Evolutionary conservation across 1,284 basidiomycete species (phyloP), one percentile per base, ranked within the genome.

Genomic region (Irpex rosettiformis): DNA sequence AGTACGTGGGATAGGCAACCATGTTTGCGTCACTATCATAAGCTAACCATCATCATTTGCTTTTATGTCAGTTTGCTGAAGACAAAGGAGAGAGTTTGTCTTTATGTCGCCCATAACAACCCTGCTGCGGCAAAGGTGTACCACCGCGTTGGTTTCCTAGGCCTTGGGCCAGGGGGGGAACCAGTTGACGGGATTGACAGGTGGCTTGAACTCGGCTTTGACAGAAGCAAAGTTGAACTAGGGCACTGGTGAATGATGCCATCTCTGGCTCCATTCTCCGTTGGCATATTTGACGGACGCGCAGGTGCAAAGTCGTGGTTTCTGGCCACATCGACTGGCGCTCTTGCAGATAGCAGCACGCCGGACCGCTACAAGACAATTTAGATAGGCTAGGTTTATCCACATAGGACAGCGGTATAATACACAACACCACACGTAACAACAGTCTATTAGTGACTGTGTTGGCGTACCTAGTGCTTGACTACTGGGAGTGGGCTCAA

Each of bases 191-290:
- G 75, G 10, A 78, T 82, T 5, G 80, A 85, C 51, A 71, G 70
- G 6, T 88, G 84, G 84, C 66, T 83, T 3, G 86, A 89, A 61
- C 70, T 84, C 57, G 86, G 85, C 0, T 86, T 87, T 62, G 81
- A 86, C 65, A 75, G 69, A 6, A 57, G 62, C 1, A 58, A 69
- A 53, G 80, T 86, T 13, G 62, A 72, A 1, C 75, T 85, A 6
- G 85, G 85, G 0, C 84, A 85, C 65, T 88, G 85, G 85, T 88
- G 57, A 60, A 54, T 24, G 43, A 37, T 37, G 33, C 11, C 11
- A 16, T 16, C 16, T 2, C 33, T 37, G 11, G 11, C 16, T 8
- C 33, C 33, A 37, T 37, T 16, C 16, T 8, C 16, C 33, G 16
- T 8, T 16, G 16, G 33, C 16, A 37, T 16, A 8, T 37, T 7